These are phyloP conservation scores for Nevesoporus exiguus DNA, from an alignment of 768 basidiomycete species.

Conservation along the genomic window DNA sequence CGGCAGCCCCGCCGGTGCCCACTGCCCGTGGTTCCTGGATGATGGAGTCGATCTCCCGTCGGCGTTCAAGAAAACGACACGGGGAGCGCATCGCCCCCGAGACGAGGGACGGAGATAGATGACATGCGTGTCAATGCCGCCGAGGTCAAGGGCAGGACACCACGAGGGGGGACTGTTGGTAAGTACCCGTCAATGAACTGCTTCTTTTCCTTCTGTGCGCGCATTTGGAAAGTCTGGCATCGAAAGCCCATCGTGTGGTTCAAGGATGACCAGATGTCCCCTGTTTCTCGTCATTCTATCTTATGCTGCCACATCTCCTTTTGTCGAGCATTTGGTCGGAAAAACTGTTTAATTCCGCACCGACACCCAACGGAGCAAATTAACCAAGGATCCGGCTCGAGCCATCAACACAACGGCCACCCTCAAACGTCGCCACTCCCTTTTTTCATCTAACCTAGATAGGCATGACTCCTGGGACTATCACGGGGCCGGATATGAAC, in stretches of 20 bases:
- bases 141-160: constrained; percentile 23
- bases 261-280: constrained; percentile 2
- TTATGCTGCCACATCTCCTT: neutral
- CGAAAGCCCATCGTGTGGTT: constrained; percentile 17
- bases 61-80: constrained; percentile 2
- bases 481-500: constrained; percentile 14
- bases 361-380: constrained; percentile 1
- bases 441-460: constrained; percentile 25
- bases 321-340: neutral
- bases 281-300: constrained; percentile 12
- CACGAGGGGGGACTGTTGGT: constrained; percentile 18
- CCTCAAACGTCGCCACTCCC: constrained; percentile 12
- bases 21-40: constrained; percentile 7
- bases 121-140: constrained; percentile 9
- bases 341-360: constrained; percentile 8
- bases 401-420: neutral
- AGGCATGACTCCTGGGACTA: constrained; percentile 2
- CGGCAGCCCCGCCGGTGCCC: constrained; percentile 2
- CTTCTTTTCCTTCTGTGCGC: constrained; percentile 10
- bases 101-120: constrained; percentile 10
- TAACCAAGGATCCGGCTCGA: neutral
- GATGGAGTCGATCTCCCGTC: constrained; percentile 2
- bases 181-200: constrained; percentile 1
- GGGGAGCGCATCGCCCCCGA: constrained; percentile 7
- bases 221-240: constrained; percentile 28